Evolutionary conservation across 2,329 filamentous ascomycete species (phyloP).

Genomic region (Phyllosticta citribraziliensis): DNA sequence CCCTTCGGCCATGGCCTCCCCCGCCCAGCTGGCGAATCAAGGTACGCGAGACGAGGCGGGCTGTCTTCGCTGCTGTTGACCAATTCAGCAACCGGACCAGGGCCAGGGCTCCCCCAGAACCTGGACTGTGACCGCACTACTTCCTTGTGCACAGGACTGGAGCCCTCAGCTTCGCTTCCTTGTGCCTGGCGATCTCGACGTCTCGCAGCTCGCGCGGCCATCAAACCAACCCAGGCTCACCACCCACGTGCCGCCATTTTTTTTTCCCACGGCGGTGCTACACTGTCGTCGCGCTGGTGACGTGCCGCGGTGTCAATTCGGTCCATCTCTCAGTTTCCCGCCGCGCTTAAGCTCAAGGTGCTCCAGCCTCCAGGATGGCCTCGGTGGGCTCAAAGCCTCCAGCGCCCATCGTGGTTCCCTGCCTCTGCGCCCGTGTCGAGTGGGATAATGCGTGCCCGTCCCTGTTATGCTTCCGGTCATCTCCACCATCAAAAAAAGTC

Average conservation of each 20-base stretch:
- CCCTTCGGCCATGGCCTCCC: not conserved
- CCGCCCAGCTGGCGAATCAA: not conserved
- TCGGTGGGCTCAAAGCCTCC: not conserved
- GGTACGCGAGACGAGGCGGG: not conserved
- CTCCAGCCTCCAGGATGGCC: not conserved
- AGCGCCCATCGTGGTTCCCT: not conserved
- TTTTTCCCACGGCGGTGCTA: not conserved
- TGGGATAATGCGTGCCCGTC: not conserved
- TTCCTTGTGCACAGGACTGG: not conserved
- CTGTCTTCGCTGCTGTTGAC: not conserved
- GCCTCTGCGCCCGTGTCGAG: not conserved
- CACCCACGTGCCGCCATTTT: not conserved
- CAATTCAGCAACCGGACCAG: not conserved
- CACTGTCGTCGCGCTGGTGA: not conserved
- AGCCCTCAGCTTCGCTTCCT: not conserved
- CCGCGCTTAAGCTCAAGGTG: not conserved
- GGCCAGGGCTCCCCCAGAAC: not conserved
- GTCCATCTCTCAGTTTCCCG: not conserved
- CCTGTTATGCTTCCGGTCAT: not conserved
- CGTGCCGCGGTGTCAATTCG: not conserved
- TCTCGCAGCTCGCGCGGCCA: not conserved
- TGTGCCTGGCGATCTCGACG: slow-evolving; percentile 9
- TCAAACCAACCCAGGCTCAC: not conserved
- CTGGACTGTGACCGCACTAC: not conserved
- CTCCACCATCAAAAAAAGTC: not conserved